Evolutionary conservation across 441 rosid species (phyloP).

Genomic region (Daphne laureola): DNA sequence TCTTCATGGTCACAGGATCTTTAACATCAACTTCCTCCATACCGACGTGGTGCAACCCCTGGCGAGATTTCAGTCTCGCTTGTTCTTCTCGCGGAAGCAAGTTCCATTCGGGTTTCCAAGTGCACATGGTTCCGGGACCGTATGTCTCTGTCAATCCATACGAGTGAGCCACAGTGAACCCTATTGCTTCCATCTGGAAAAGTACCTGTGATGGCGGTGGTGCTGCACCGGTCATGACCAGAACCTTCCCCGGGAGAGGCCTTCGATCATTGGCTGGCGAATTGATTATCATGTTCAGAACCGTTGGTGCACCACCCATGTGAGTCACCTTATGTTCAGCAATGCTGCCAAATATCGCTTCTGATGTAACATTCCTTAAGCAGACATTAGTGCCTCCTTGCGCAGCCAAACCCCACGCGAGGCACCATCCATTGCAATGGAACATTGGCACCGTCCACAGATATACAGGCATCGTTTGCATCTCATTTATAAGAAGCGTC

Average conservation of each 20-base stretch:
- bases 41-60: conserved; percentile 18
- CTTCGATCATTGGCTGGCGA: conserved; percentile 6
- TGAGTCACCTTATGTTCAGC: conserved; percentile 15
- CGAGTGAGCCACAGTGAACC: conserved; percentile 10
- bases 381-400: conserved; percentile 20
- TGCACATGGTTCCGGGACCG: conserved; percentile 16
- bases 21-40: conserved; percentile 16
- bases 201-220: conserved; percentile 15
- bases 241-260: conserved; percentile 12
- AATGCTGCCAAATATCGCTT: conserved; percentile 10
- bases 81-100: conserved; percentile 11
- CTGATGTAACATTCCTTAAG: conserved; percentile 13
- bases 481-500: conserved; percentile 13
- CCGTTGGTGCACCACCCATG: conserved; percentile 21
- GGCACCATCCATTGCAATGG: conserved; percentile 20
- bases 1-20: conserved; percentile 18
- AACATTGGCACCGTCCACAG: conserved; percentile 17
- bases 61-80: conserved; percentile 13
- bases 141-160: conserved; percentile 19
- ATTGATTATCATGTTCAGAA: conserved; percentile 14
- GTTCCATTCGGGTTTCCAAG: conserved; percentile 22
- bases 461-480: conserved; percentile 15
- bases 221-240: conserved; percentile 14
- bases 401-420: conserved; percentile 18
- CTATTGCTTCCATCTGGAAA: conserved; percentile 13